phyloP scores from a whole-genome alignment of 495 filamentous ascomycete genomes.

The Hyaloscypha variabilis region DNA sequence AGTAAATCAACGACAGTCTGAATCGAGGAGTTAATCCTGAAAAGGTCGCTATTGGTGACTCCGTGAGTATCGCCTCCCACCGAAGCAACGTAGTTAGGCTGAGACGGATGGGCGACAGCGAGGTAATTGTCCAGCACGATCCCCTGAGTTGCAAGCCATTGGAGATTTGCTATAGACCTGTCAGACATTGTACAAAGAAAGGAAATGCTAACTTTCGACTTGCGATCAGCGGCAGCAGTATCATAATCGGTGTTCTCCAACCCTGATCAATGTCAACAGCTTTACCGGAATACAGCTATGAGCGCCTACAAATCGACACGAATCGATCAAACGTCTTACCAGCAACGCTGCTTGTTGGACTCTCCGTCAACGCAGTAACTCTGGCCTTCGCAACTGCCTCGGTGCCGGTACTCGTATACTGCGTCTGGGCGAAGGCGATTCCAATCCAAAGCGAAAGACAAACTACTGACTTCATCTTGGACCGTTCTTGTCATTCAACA shows the following conservation, averaged over 20 bases:
- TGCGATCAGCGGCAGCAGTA: conserved; percentile 33
- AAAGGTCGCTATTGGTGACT: conserved; percentile 8
- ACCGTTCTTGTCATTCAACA: no score
- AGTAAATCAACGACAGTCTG: conserved; percentile 57
- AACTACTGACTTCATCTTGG: background rate
- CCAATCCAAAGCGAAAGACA: background rate
- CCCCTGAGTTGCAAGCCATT: conserved; percentile 62
- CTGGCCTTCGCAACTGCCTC: conserved; percentile 19
- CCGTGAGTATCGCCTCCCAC: conserved; percentile 25
- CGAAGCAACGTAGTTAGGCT: conserved; percentile 29
- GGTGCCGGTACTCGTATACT: conserved; percentile 19
- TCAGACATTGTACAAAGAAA: no score
- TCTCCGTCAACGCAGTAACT: conserved; percentile 42
- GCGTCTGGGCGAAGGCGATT: conserved; percentile 13
- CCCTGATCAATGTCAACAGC: conserved; percentile 21
- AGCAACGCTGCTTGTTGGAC: conserved; percentile 60
- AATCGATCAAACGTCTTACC: conserved; percentile 70
- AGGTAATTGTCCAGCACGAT: conserved; percentile 67
- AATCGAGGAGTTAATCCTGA: conserved; percentile 4
- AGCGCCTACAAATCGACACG: conserved; percentile 55
- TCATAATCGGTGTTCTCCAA: conserved; percentile 70
- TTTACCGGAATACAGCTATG: background rate
- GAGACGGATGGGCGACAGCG: conserved; percentile 38
- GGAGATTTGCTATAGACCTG: conserved; percentile 39
- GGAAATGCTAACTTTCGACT: conserved; percentile 2